Evolutionary conservation across 1,284 basidiomycete species (phyloP).

Genomic region (Phenoliferia sp.): DNA sequence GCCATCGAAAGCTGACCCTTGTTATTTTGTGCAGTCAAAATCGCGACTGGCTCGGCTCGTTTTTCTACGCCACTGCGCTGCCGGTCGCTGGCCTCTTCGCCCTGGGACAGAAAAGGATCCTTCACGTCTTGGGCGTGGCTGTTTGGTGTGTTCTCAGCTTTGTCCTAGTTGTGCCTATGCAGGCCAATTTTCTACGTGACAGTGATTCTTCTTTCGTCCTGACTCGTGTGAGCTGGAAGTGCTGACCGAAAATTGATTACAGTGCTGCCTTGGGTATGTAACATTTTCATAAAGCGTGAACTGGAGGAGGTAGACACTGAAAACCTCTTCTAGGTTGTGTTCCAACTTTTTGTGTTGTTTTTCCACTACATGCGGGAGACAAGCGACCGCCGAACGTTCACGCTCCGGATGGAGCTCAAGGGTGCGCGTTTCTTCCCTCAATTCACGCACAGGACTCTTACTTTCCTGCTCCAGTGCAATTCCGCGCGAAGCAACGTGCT

Average conservation of each 20-base stretch:
- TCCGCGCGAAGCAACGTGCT: slow-evolving; percentile 68
- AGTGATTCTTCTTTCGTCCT: background rate
- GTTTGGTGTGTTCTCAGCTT: slow-evolving; percentile 34
- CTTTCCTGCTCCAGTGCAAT: slow-evolving; percentile 12
- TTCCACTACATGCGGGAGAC: slow-evolving; percentile 46
- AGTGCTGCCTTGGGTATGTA: slow-evolving; percentile 14
- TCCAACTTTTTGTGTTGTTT: slow-evolving; percentile 49
- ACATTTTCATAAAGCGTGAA: slow-evolving; percentile 10
- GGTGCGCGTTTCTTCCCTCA: slow-evolving; percentile 34
- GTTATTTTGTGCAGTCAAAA: slow-evolving; percentile 40
- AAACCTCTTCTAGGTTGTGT: slow-evolving; percentile 49
- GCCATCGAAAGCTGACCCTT: slow-evolving; percentile 40
- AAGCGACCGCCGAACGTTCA: slow-evolving; percentile 58
- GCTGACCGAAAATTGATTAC: background rate
- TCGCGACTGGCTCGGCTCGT: slow-evolving; percentile 42
- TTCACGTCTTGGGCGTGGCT: slow-evolving; percentile 58
- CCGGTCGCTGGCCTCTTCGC: slow-evolving; percentile 74
- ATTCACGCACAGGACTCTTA: background rate
- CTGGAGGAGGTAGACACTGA: background rate
- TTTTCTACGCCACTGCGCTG: slow-evolving; percentile 55
- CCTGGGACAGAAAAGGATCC: slow-evolving; percentile 61
- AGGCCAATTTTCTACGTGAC: background rate
- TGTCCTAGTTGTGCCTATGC: slow-evolving; percentile 10
- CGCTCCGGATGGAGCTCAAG: slow-evolving; percentile 66
- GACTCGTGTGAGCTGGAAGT: background rate